These are phyloP conservation scores for Malassezia brasiliensis DNA, from an alignment of 1,284 basidiomycete species.

Conservation along the genomic window DNA sequence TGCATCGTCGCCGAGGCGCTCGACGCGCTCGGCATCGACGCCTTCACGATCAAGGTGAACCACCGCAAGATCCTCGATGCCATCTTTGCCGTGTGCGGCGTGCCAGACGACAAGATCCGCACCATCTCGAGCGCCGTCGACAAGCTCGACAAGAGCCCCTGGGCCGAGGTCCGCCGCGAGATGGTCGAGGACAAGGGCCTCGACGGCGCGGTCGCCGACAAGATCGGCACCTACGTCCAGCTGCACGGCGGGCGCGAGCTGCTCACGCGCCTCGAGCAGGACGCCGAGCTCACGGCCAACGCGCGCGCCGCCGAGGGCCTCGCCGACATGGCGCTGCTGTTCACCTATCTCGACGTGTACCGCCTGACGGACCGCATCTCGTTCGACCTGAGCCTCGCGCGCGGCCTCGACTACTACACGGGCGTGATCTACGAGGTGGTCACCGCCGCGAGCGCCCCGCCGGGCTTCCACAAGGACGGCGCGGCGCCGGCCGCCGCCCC, in stretches of 20 bases:
- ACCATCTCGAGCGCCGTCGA: slow-evolving; percentile 95
- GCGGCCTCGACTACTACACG: slow-evolving; percentile 96
- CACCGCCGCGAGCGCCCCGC: slow-evolving; percentile 83
- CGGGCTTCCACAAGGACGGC: slow-evolving; percentile 54
- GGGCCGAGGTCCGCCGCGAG: slow-evolving; percentile 85
- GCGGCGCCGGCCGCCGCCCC: slow-evolving; percentile 17
- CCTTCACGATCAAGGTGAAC: slow-evolving; percentile 87
- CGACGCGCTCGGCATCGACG: slow-evolving; percentile 66
- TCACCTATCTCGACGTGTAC: slow-evolving; percentile 74
- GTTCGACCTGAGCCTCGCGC: slow-evolving; percentile 89
- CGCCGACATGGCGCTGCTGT: slow-evolving; percentile 79
- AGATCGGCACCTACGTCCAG: slow-evolving; percentile 92
- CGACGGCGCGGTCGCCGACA: slow-evolving; percentile 72
- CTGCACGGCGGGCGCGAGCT: slow-evolving; percentile 69
- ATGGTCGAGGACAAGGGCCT: slow-evolving; percentile 95
- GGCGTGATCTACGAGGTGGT: slow-evolving; percentile 97
- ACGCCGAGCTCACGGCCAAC: slow-evolving; percentile 63
- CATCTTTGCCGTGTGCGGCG: slow-evolving; percentile 92
- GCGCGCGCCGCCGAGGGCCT: slow-evolving; percentile 67
- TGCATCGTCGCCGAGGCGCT: slow-evolving; percentile 73
- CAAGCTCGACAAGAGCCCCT: slow-evolving; percentile 89
- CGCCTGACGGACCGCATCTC: slow-evolving; percentile 66
- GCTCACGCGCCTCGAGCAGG: slow-evolving; percentile 63
- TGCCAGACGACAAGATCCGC: slow-evolving; percentile 79
- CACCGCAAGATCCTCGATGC: slow-evolving; percentile 96